Percentiles rank a stretch among this genome's conserved stretches.
Conservation (phyloP, 2,329 filamentous ascomycete genomes). For the Pseudogymnoascus sp. region DNA sequence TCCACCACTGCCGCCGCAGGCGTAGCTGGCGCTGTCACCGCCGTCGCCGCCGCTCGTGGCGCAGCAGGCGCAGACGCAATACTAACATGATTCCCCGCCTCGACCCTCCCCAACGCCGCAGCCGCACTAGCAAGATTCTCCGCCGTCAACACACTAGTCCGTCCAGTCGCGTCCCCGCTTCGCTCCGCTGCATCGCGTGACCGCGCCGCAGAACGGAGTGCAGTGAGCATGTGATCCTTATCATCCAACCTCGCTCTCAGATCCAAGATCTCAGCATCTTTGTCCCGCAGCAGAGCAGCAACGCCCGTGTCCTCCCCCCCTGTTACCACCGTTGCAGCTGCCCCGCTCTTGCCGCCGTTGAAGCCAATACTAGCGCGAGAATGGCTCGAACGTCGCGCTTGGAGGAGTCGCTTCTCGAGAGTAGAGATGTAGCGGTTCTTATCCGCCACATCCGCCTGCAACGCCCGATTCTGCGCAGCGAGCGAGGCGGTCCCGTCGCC, state of each 20-base stretch:
- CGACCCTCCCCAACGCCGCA: neutral
- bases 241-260: slow-evolving; percentile 84
- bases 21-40: slow-evolving; percentile 3
- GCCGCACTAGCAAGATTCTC: slow-evolving; percentile 12
- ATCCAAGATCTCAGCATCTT: slow-evolving; percentile 86
- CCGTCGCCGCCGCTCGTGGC: neutral
- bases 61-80: neutral
- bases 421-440: slow-evolving; percentile 96
- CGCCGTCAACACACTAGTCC: slow-evolving; percentile 9
- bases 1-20: slow-evolving; percentile 8
- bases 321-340: slow-evolving; percentile 52
- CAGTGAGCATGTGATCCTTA: slow-evolving; percentile 87
- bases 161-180: neutral
- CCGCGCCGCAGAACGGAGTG: slow-evolving; percentile 73
- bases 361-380: slow-evolving; percentile 75
- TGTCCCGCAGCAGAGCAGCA: slow-evolving; percentile 67
- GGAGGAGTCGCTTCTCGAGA: slow-evolving; percentile 81
- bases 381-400: slow-evolving; percentile 83
- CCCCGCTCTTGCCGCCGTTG: slow-evolving; percentile 29
- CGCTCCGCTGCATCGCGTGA: slow-evolving; percentile 75
- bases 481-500: slow-evolving; percentile 79
- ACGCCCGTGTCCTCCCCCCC: slow-evolving; percentile 74
- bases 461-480: slow-evolving; percentile 75
- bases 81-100: neutral
- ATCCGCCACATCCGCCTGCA: slow-evolving; percentile 91